Evolutionary conservation across 768 basidiomycete genomes (phyloP).

Genomic region (Phaffia australis): DNA sequence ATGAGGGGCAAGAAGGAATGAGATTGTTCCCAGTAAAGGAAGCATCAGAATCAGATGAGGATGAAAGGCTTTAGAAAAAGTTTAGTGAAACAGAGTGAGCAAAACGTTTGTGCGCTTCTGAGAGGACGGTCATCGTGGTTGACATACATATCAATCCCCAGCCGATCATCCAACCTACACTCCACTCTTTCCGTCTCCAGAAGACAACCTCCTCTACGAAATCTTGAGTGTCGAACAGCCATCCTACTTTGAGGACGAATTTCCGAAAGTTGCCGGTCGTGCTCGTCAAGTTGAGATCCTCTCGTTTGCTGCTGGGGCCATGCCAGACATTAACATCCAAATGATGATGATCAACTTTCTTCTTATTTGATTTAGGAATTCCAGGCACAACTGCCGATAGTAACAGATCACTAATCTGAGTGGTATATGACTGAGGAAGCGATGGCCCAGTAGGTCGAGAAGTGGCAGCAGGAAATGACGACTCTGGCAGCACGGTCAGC

Average conservation of each 20-base stretch:
- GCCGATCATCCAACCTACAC: constrained; percentile 13
- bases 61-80: no score
- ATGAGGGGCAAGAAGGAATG: no score
- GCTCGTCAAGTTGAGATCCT: constrained; percentile 25
- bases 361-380: constrained; percentile 16
- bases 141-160: constrained; percentile 20
- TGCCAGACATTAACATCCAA: neutral
- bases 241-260: constrained; percentile 24
- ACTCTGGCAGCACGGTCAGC: neutral
- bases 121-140: no score
- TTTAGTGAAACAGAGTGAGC: no score
- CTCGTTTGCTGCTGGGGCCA: constrained; percentile 9
- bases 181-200: constrained; percentile 13
- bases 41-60: no score
- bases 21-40: no score
- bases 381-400: constrained; percentile 23
- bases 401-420: constrained; percentile 21
- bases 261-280: constrained; percentile 25
- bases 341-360: neutral
- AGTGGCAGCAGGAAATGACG: neutral
- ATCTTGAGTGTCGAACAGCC: constrained; percentile 23
- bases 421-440: constrained; percentile 21
- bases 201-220: constrained; percentile 22
- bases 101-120: no score
- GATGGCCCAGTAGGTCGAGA: neutral